Evolutionary conservation across 768 basidiomycete species (phyloP).

Genomic region (Lactarius psammicola): DNA sequence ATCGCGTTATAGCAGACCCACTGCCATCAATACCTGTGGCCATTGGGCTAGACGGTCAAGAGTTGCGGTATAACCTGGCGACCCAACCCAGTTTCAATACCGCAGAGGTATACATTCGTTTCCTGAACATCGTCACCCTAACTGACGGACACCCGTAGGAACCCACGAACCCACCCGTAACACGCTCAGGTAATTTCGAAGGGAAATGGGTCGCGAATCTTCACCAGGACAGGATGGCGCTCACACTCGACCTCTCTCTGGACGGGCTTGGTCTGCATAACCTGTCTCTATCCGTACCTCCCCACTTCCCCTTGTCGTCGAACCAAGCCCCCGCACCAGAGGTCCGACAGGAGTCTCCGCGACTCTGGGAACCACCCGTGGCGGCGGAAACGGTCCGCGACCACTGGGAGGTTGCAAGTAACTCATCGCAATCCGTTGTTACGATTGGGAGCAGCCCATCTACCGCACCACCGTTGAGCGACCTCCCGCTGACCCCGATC

Average conservation of each 20-base stretch:
- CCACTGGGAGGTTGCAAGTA: not conserved
- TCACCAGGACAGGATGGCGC: slow-evolving; percentile 4
- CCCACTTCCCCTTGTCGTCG: not conserved
- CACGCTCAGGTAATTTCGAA: slow-evolving; percentile 1
- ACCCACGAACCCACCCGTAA: not conserved
- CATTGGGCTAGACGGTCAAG: not conserved
- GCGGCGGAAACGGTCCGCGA: not conserved
- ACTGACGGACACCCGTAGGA: slow-evolving; percentile 7
- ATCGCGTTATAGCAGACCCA: not conserved
- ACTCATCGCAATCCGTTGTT: slow-evolving; percentile 17
- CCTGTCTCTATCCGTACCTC: slow-evolving; percentile 8
- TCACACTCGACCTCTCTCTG: slow-evolving; percentile 21
- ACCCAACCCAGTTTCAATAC: not conserved
- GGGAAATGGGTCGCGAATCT: slow-evolving; percentile 15
- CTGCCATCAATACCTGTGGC: slow-evolving; percentile 7
- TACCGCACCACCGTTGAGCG: slow-evolving; percentile 18
- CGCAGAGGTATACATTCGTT: not conserved
- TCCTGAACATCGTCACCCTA: not conserved
- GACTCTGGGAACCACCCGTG: not conserved
- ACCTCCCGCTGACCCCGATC: slow-evolving; percentile 26
- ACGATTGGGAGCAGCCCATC: slow-evolving; percentile 19
- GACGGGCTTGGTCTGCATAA: slow-evolving; percentile 11
- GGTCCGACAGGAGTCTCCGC: not conserved
- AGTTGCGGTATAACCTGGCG: not conserved
- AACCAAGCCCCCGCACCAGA: not conserved